Evolutionary conservation across 768 basidiomycete genomes (phyloP), one percentile per base, ranked within the genome.

Genomic region (Calocybe cyanea): DNA sequence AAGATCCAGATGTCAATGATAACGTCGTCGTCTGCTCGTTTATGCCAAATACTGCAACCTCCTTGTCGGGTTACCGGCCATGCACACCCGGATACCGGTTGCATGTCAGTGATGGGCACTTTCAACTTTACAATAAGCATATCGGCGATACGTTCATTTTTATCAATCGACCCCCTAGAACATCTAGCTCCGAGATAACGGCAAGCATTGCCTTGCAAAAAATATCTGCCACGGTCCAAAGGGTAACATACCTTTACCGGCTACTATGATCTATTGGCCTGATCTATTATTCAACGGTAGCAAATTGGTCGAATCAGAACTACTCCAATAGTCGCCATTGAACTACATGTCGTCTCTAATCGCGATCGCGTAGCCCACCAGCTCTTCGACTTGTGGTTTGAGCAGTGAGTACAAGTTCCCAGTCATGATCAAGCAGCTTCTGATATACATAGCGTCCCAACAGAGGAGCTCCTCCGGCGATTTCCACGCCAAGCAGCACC

Each of bases 291-390:
- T 9, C 6, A 11, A 8, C 0, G 31, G 15, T 34, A 85, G 83
- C 82, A 83, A 78, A 57, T 81, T 9, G 83, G 83, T 4, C 64
- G 78, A 32, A 57, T 85, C 19, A 69, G 76, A 38, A 72, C 76
- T 30, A 64, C 73, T 0, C 73, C 80, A 0, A 70, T 82, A 0
- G 62, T 63, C 9, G 69, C 68, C 5, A 71, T 84, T 30, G 83
- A 85, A 50, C 69, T 85, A 7, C 83, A 85, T 56, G 83, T 85
- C 3, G 75, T 85, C 8, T 85, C 83, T 0, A 83, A 84, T 55
- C 66, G 82, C 10, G 83, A 85, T 58, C 73, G 80, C 8, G 65
- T 82, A 2, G 78, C 81, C 0, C 81, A 83, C 54, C 80, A 83
- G 60, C 57, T 80, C 0, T 85, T 86, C 51, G 83, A 86, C 56